Evolutionary conservation across 192 early-diverging fungal species (phyloP).

Genomic region (Coemansia sp.): DNA sequence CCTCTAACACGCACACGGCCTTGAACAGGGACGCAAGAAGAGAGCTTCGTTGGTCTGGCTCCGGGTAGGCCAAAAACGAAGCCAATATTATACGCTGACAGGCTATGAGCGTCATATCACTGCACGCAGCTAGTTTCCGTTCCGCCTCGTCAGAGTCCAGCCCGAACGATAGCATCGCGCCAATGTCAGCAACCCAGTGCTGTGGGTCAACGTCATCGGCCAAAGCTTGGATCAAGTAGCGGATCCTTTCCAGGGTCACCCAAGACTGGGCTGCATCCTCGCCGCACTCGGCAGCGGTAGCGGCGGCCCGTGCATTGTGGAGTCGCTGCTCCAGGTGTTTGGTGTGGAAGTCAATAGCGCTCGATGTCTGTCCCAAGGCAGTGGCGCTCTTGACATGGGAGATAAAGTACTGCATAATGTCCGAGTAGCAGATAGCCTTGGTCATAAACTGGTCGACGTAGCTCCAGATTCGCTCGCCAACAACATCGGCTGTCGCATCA

Average conservation of each 20-base stretch:
- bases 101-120: constrained; percentile 46
- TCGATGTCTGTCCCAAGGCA: not conserved
- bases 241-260: constrained; percentile 45
- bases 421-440: constrained; percentile 54
- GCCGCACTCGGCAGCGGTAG: constrained; percentile 3
- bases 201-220: constrained; percentile 22
- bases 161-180: constrained; percentile 27
- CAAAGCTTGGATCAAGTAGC: constrained; percentile 48
- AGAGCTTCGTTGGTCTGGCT: constrained; percentile 5
- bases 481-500: not conserved
- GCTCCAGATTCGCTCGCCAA: constrained; percentile 36
- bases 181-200: constrained; percentile 25
- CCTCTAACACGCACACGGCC: constrained; percentile 71
- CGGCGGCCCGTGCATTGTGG: constrained; percentile 7
- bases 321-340: constrained; percentile 21
- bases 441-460: constrained; percentile 42
- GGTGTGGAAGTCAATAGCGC: constrained; percentile 19
- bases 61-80: constrained; percentile 31
- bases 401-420: constrained; percentile 45
- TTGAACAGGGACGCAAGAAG: constrained; percentile 36
- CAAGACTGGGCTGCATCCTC: constrained; percentile 40
- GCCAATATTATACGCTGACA: constrained; percentile 46
- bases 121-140: constrained; percentile 32
- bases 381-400: constrained; percentile 13
- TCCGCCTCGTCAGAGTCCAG: constrained; percentile 31